Conservation (phyloP, 2,329 filamentous ascomycete genomes). For the Stagonosporopsis chrysanthemi region DNA sequence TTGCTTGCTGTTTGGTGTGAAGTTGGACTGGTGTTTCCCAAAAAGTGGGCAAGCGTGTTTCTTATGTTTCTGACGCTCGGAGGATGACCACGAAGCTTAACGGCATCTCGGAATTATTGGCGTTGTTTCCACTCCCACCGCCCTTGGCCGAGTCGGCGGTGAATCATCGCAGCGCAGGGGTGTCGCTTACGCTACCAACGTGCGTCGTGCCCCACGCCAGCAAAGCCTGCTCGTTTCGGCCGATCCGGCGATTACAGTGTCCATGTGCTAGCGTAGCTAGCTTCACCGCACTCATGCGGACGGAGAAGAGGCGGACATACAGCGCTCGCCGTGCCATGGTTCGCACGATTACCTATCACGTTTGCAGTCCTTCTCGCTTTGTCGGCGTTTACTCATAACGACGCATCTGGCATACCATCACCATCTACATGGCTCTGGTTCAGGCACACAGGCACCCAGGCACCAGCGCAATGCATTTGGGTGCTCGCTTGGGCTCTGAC, state of each 20-base stretch:
- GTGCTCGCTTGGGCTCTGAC: slow-evolving; percentile 4
- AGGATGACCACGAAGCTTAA: slow-evolving; percentile 40
- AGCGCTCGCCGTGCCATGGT: slow-evolving; percentile 18
- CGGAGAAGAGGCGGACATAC: slow-evolving; percentile 22
- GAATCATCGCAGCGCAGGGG: slow-evolving; percentile 35
- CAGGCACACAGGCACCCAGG: slow-evolving; percentile 18
- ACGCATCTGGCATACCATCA: slow-evolving; percentile 25
- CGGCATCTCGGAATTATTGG: slow-evolving; percentile 38
- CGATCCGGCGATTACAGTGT: slow-evolving; percentile 18
- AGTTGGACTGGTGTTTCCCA: slow-evolving; percentile 20
- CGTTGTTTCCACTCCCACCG: slow-evolving; percentile 41
- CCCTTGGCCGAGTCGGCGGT: slow-evolving; percentile 32
- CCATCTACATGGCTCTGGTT: slow-evolving; percentile 15
- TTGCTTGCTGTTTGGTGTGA: slow-evolving; percentile 21
- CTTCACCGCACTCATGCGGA: slow-evolving; percentile 13
- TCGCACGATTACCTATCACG: slow-evolving; percentile 25
- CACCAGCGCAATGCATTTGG: slow-evolving; percentile 8
- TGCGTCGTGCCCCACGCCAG: slow-evolving; percentile 18
- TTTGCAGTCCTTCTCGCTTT: slow-evolving; percentile 19
- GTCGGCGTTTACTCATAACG: slow-evolving; percentile 29
- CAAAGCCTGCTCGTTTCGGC: slow-evolving; percentile 21
- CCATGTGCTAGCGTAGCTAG: slow-evolving; percentile 10
- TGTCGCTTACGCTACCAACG: slow-evolving; percentile 21
- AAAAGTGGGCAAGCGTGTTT: slow-evolving; percentile 36
- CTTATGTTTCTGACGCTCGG: slow-evolving; percentile 42